Evolutionary conservation across 116 monocot genomes (phyloP).

Genomic region (Dioscorea cayenensis): DNA sequence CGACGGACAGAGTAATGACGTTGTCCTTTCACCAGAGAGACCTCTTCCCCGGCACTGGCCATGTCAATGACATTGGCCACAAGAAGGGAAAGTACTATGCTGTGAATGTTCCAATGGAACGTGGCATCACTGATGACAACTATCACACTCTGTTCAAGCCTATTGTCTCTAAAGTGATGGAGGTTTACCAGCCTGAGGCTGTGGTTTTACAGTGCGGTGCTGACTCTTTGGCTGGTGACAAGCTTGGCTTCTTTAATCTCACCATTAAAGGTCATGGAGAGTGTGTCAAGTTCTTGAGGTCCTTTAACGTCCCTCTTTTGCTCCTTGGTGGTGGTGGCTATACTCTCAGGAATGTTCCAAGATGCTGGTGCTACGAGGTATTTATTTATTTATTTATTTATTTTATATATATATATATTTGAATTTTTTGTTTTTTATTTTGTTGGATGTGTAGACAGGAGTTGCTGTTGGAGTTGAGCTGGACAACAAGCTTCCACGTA

Average conservation of each 20-base stretch:
- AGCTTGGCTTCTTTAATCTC: not conserved
- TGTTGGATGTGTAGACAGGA: too few species aligned
- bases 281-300: slow-evolving; percentile 51
- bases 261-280: not conserved
- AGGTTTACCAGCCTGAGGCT: not conserved
- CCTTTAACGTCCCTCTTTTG: slow-evolving; percentile 89
- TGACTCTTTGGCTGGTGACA: not conserved
- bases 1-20: not conserved
- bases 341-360: slow-evolving; percentile 89
- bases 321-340: slow-evolving; percentile 92
- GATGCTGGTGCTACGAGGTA: slow-evolving; percentile 98
- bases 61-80: not conserved
- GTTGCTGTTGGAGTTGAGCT: too few species aligned
- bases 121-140: not conserved
- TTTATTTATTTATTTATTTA: not conserved
- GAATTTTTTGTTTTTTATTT: too few species aligned
- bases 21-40: not conserved
- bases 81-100: not conserved
- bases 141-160: not conserved
- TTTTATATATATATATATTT: too few species aligned
- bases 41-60: not conserved
- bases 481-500: too few species aligned
- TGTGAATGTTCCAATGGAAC: not conserved
- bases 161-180: not conserved
- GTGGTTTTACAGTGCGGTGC: slow-evolving; percentile 2